Percentiles rank a stretch among this genome's conserved stretches.
Evolutionary conservation across 805 yeast species (phyloP).

Genomic region (Kluyveromyces aestuarii): DNA sequence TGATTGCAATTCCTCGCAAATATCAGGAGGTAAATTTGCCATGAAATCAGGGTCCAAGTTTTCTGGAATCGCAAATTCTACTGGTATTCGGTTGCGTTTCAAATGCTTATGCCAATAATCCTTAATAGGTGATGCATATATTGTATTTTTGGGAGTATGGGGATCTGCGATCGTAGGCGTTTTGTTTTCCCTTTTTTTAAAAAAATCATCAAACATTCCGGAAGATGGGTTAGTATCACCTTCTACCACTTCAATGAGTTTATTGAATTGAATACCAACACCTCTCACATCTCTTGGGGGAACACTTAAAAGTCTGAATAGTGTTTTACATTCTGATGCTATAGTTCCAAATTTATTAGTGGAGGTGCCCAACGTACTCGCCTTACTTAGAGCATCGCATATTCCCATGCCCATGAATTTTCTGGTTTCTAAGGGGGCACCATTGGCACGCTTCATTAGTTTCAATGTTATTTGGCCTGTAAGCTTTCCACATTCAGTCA

Average conservation of each 20-base stretch:
- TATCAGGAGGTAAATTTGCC: constrained; percentile 53
- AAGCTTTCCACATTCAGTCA: constrained; percentile 36
- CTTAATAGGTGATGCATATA: constrained; percentile 6
- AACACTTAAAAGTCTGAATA: constrained; percentile 47
- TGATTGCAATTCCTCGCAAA: constrained; percentile 49
- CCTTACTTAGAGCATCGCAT: constrained; percentile 56
- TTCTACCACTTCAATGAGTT: constrained; percentile 36
- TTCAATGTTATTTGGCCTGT: constrained; percentile 59
- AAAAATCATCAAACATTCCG: background rate
- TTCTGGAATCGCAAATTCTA: constrained; percentile 13
- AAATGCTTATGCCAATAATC: constrained; percentile 8
- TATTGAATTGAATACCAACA: constrained; percentile 58
- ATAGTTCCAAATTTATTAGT: constrained; percentile 55
- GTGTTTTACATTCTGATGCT: constrained; percentile 46
- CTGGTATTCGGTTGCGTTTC: constrained; percentile 9
- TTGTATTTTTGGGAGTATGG: constrained; percentile 1
- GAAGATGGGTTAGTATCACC: constrained; percentile 16
- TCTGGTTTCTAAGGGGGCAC: constrained; percentile 66
- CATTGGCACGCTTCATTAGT: constrained; percentile 50
- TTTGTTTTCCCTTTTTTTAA: background rate
- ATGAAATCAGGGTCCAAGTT: constrained; percentile 60
- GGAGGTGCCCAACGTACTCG: constrained; percentile 50
- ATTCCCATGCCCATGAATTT: constrained; percentile 80
- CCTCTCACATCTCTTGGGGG: constrained; percentile 71
- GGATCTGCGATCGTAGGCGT: constrained; percentile 4